Percentiles rank a stretch among this genome's conserved stretches.
These are phyloP conservation scores for Leptographium radiaticola DNA, from an alignment of 2,329 filamentous ascomycete genomes.

Conservation along the genomic window DNA sequence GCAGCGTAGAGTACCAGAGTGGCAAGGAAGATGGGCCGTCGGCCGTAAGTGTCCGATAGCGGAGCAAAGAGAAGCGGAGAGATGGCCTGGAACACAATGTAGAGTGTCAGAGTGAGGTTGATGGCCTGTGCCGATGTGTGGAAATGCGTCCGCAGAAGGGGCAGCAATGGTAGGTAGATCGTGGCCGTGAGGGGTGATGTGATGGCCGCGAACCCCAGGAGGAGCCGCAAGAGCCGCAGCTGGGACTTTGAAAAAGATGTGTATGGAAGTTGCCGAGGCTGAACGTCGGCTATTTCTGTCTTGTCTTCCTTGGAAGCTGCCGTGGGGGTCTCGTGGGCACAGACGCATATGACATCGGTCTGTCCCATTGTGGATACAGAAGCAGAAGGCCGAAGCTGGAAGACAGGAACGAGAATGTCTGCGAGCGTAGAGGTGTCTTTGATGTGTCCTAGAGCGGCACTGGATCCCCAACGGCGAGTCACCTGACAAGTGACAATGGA, in stretches of 20 bases:
- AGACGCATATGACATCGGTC: not conserved
- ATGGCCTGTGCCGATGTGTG: constrained; percentile 18
- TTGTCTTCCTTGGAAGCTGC: not conserved
- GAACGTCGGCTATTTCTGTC: not conserved
- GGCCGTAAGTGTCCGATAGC: constrained; percentile 40
- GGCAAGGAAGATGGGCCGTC: constrained; percentile 43
- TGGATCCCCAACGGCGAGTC: not conserved
- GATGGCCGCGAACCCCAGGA: constrained; percentile 7
- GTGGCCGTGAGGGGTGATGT: constrained; percentile 19
- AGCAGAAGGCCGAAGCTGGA: not conserved
- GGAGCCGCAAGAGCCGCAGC: not conserved
- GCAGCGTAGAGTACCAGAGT: constrained; percentile 38
- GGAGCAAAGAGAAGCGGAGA: constrained; percentile 43
- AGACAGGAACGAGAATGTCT: not conserved
- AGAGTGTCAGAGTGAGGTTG: constrained; percentile 36
- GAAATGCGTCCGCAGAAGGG: constrained; percentile 17
- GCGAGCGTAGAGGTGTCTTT: not conserved
- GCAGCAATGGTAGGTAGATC: constrained; percentile 30
- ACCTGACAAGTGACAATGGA: not conserved
- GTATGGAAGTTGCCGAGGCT: not conserved
- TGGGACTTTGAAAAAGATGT: not conserved
- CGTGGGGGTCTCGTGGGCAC: not conserved
- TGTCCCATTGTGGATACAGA: not conserved
- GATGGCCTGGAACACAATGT: constrained; percentile 46
- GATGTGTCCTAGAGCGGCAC: not conserved